Conservation (phyloP, 345 rosid genomes). For the Aethionema arabicum region DNA sequence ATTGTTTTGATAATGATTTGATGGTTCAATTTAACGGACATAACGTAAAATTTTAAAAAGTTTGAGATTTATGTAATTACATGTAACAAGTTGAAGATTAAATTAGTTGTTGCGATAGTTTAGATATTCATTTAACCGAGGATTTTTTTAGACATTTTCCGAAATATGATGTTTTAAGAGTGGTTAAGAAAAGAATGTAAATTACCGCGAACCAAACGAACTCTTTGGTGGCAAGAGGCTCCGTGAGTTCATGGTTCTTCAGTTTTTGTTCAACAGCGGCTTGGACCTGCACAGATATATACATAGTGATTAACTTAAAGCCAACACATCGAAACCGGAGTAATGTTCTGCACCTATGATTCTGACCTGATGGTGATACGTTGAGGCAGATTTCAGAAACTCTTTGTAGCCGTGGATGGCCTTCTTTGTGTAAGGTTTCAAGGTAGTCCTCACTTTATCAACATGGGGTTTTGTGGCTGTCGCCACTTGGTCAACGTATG, state of each 20-base stretch:
- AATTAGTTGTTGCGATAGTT: no score
- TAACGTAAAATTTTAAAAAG: no score
- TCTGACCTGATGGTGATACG: slow-evolving; percentile 87
- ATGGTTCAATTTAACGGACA: no score
- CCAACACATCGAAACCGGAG: slow-evolving; percentile 27
- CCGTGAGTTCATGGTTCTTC: slow-evolving; percentile 70
- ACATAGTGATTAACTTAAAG: slow-evolving; percentile 15
- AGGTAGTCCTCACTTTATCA: slow-evolving; percentile 56
- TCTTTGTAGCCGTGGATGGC: slow-evolving; percentile 58
- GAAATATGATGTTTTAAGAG: neutral
- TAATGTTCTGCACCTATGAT: slow-evolving; percentile 10
- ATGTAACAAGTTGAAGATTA: no score
- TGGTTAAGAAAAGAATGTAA: slow-evolving; percentile 4
- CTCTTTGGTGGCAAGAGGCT: slow-evolving; percentile 86
- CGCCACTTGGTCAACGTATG: slow-evolving; percentile 80
- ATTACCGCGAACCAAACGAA: slow-evolving; percentile 84
- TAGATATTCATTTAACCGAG: no score
- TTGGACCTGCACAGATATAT: slow-evolving; percentile 61
- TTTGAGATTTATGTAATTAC: no score
- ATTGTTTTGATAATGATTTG: no score
- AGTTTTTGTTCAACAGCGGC: slow-evolving; percentile 53
- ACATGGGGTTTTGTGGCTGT: slow-evolving; percentile 83
- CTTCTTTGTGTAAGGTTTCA: slow-evolving; percentile 77
- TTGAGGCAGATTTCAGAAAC: slow-evolving; percentile 76
- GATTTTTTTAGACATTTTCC: no score